phyloP scores from a whole-genome alignment of 768 basidiomycete genomes.

The Auriscalpium vulgare region DNA sequence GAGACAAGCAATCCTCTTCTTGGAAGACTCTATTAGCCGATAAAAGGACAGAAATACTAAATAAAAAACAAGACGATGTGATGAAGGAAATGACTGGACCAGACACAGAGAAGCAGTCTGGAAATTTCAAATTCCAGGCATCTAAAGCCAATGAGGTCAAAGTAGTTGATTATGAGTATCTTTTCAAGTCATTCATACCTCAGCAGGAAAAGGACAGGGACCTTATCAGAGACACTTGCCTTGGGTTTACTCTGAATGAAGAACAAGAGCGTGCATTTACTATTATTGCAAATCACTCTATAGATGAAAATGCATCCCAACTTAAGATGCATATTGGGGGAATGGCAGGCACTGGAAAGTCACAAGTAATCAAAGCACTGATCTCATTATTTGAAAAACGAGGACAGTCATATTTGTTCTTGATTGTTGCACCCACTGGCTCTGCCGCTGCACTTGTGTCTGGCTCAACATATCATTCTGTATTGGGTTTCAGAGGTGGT shows the following conservation, averaged over 20 bases:
- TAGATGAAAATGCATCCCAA: neutral
- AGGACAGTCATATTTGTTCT: constrained; percentile 2
- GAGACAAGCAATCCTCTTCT: too few species aligned
- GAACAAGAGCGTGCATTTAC: constrained; percentile 15
- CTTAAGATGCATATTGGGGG: constrained; percentile 18
- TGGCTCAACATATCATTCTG: constrained; percentile 18
- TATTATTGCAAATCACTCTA: constrained; percentile 14
- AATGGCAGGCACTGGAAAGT: constrained; percentile 19
- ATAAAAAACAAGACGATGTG: too few species aligned
- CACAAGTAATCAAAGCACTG: constrained; percentile 14
- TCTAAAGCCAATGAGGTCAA: neutral
- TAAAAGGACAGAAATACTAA: too few species aligned
- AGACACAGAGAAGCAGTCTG: too few species aligned
- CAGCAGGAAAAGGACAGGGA: neutral
- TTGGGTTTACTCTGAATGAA: constrained; percentile 5
- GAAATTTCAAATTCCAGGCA: too few species aligned
- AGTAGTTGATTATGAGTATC: neutral
- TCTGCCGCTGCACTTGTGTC: constrained; percentile 10
- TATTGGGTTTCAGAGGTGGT: constrained; percentile 2
- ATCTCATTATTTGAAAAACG: too few species aligned
- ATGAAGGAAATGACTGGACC: too few species aligned
- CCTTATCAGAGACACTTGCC: neutral
- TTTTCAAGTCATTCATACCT: neutral
- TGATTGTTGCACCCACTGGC: constrained; percentile 16
- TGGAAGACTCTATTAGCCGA: too few species aligned